These are phyloP conservation scores for Saturnispora halmiae DNA, from an alignment of 805 yeast species.

Conservation along the genomic window DNA sequence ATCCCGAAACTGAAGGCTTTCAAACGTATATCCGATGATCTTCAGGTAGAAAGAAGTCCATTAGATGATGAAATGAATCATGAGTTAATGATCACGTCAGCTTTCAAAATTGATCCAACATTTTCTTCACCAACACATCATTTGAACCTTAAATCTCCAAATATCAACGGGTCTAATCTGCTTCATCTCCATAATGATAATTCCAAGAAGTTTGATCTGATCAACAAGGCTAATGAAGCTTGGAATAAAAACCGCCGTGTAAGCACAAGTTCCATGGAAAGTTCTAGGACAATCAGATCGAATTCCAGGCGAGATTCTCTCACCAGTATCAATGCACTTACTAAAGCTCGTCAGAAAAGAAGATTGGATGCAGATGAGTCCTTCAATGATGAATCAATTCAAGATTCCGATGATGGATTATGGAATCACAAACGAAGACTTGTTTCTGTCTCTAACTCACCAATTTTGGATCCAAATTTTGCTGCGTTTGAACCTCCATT, in stretches of 20 bases:
- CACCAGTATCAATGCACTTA: neutral
- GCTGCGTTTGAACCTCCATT: slow-evolving; percentile 9
- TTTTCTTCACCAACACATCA: neutral
- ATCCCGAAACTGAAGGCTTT: slow-evolving; percentile 30
- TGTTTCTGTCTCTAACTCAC: slow-evolving; percentile 15
- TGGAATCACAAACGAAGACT: slow-evolving; percentile 13
- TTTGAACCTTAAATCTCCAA: neutral
- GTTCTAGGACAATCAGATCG: slow-evolving; percentile 7
- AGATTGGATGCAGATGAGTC: slow-evolving; percentile 1
- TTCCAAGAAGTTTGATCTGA: slow-evolving; percentile 27
- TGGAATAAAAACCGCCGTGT: slow-evolving; percentile 27
- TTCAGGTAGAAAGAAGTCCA: slow-evolving; percentile 29
- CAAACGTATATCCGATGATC: slow-evolving; percentile 27
- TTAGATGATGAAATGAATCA: slow-evolving; percentile 29
- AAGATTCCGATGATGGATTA: slow-evolving; percentile 8
- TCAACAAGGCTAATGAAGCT: slow-evolving; percentile 29
- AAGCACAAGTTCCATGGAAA: slow-evolving; percentile 15
- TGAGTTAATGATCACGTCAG: slow-evolving; percentile 28
- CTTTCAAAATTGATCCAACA: slow-evolving; percentile 22
- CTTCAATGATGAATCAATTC: neutral
- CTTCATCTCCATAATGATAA: slow-evolving; percentile 16
- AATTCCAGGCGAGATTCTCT: slow-evolving; percentile 8
- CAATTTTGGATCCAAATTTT: slow-evolving; percentile 10
- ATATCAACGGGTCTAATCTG: slow-evolving; percentile 3
- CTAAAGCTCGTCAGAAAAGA: slow-evolving; percentile 3